Base-by-base conservation (phyloP, 2,329 filamentous ascomycete species). In the Teratosphaeria destructans region DNA sequence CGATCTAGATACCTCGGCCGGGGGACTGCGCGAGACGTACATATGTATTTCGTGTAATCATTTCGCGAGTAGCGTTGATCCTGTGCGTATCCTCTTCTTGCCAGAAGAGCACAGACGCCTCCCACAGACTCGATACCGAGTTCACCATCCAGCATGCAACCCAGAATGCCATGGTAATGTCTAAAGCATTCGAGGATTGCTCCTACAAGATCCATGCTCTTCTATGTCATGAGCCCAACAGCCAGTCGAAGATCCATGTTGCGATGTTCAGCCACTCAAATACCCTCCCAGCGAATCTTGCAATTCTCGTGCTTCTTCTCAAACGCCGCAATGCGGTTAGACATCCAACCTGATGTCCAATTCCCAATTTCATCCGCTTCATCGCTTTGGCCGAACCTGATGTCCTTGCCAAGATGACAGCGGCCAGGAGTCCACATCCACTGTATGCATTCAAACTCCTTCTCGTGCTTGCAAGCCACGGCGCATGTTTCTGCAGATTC, bases 361-460 rank as follows among this genome's bases (percentile, higher is more conserved):
- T 67, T 64, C 43, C 67, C 62, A 5, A 57, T 59, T 52, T 32
- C 19, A 6, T 67, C 65, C 26, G 61, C 57, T 59, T 70, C 70
- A 57, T 73, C 71, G 27, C 64, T 67, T 34, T 64, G 65, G n/a
- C 71, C 71, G 26, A 73, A 67, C 2, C 70, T 61, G 2, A 73
- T 62, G 10, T 69, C 67, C 34, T 65, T 60, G 7, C 69, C 71
- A 57, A 73, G 54, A 54, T 71, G 64, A 60, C 71, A 73, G 26
- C 70, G 61, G 3, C 70, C 71, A 4, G 69, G 66, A 55, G 64
- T 62, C 53, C 63, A 71, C 70, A 71, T 72, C 70, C 70, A 73
- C 61, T 73, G 70, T n/a, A 72, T 60, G 49, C 71, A 73, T 7
- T 67, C 59, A 1, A 62, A 58, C n/a, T 65, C 61, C 10, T 59